Evolutionary conservation across 805 yeast genomes (phyloP).

Genomic region (Nakazawaea laoshanensis): DNA sequence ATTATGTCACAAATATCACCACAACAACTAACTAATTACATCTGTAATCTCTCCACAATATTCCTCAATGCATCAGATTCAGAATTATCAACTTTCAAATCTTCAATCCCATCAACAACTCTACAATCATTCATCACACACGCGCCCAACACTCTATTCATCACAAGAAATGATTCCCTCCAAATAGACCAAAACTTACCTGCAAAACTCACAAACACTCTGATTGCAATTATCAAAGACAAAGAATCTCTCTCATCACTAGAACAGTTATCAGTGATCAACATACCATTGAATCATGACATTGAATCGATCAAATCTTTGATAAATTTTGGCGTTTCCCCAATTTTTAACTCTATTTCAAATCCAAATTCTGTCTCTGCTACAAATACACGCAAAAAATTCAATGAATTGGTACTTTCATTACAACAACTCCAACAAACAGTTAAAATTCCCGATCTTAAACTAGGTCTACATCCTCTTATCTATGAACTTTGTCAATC

Average conservation of each 20-base stretch:
- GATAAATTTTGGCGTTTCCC: conserved; percentile 54
- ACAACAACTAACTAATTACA: no score
- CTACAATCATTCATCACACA: no score
- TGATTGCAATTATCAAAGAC: conserved; percentile 35
- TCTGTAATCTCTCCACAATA: no score
- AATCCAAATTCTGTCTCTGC: no score
- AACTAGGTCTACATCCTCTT: conserved; percentile 40
- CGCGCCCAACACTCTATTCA: no score
- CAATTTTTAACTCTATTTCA: conserved; percentile 70
- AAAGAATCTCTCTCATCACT: conserved; percentile 23
- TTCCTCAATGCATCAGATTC: no score
- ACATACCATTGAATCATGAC: conserved; percentile 23
- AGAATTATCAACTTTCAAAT: no score
- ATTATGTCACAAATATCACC: no score
- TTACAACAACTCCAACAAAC: conserved; percentile 61
- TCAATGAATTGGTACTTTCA: conserved; percentile 60
- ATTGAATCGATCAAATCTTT: conserved; percentile 52
- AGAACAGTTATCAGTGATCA: conserved; percentile 24
- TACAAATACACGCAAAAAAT: conserved; percentile 58
- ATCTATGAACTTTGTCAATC: conserved; percentile 30
- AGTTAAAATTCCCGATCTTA: conserved; percentile 60
- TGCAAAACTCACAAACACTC: no score
- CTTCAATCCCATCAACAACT: no score
- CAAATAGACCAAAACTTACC: no score
- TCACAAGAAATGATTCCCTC: no score